Base-by-base conservation (phyloP, 2,329 filamentous ascomycete genomes). In the Aspergillus sp. region DNA sequence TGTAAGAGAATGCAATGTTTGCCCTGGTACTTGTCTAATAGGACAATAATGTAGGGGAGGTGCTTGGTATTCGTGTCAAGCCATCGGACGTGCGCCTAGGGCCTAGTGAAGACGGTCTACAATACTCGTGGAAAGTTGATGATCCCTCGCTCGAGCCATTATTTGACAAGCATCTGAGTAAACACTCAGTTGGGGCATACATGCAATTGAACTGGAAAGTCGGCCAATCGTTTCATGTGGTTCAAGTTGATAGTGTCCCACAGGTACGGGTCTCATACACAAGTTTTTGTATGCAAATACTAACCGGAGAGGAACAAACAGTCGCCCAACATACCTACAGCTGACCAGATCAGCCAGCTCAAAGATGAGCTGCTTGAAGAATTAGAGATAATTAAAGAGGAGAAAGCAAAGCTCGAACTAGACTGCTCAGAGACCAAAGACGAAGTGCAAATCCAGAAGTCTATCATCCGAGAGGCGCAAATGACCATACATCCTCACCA, bases 201-300 rank as follows among this genome's bases (percentile, higher is more conserved):
- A 73, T 74, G 31, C 29, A 38, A 32, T 27, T 48, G 13, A n/a
- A n/a, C n/a, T n/a, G n/a, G n/a, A n/a, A 34, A 12, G 33, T 34
- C n/a, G n/a, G 33, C n/a, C n/a, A 34, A 12, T 34, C 33, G 6
- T 34, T 12, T 12, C 13, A 7, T 12, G 33, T 12, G 6, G n/a
- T 34, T 12, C 33, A 34, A n/a, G 10, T n/a, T 34, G n/a, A 12
- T 6, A 34, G 33, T 12, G 13, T 12, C 33, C n/a, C 10, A 12
- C 33, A 34, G 33, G 33, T 34, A 34, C 33, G 6, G n/a, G n/a
- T 12, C 7, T 12, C n/a, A 34, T 34, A 34, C 10, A n/a, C 13
- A 6, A 34, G 6, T 34, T 12, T 12, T 6, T 34, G 10, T 12
- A n/a, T n/a, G 13, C n/a, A 7, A 34, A 12, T 34, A n/a, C 13